phyloP scores from a whole-genome alignment of 306 rosid genomes.

The Crataegus laevigata region DNA sequence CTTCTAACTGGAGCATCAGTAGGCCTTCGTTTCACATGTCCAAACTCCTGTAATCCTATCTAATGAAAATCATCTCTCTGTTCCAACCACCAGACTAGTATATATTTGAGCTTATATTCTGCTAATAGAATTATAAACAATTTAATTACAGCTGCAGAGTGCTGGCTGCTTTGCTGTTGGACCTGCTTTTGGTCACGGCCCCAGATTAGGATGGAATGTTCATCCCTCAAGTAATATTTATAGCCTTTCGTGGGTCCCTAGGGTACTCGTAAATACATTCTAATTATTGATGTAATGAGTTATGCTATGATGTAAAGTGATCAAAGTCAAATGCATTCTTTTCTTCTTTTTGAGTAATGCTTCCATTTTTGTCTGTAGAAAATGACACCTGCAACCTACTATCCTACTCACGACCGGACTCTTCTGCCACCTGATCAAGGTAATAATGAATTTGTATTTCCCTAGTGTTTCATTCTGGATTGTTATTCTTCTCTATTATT shows the following conservation, averaged over 20 bases:
- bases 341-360: constrained; percentile 7
- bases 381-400: constrained; percentile 67
- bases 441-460: constrained; percentile 15
- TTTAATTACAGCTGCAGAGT: neutral
- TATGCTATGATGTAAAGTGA: neutral
- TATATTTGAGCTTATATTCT: neutral
- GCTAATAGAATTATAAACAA: neutral
- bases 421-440: constrained; percentile 95
- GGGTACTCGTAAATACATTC: neutral
- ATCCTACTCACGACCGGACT: constrained; percentile 69
- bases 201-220: neutral
- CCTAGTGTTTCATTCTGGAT: neutral
- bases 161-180: neutral
- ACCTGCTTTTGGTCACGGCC: neutral
- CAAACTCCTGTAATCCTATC: neutral
- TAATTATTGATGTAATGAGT: neutral
- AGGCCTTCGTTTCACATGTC: too few species aligned
- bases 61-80: neutral
- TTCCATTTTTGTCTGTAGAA: constrained; percentile 40
- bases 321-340: neutral
- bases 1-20: too few species aligned
- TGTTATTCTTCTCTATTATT: neutral
- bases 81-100: neutral
- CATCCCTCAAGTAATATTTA: neutral
- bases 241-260: neutral